A percentile compares a stretch with the other conserved stretches of the same genome.
These are phyloP conservation scores for Parachaetomium inaequale DNA, from an alignment of 495 filamentous ascomycete species.

Conservation along the genomic window DNA sequence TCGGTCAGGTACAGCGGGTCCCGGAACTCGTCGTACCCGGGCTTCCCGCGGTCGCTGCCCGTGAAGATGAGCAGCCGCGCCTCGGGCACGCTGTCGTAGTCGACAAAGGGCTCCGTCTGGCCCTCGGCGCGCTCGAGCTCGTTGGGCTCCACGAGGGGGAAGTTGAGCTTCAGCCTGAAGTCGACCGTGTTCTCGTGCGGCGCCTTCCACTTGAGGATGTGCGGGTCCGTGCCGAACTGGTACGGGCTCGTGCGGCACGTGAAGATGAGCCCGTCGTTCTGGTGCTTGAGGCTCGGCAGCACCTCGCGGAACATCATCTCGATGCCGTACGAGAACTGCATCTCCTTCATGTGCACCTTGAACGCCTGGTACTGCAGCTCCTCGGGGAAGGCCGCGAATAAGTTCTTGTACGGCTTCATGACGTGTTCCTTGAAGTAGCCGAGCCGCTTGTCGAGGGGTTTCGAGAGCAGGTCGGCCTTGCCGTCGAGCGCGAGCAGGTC, in stretches of 20 bases:
- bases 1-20: slow-evolving; percentile 63
- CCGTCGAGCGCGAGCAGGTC: slow-evolving; percentile 85
- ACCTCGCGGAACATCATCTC: slow-evolving; percentile 86
- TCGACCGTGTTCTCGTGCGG: slow-evolving; percentile 89
- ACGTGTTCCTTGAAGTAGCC: slow-evolving; percentile 79
- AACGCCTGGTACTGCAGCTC: slow-evolving; percentile 72
- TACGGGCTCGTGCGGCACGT: slow-evolving; percentile 84
- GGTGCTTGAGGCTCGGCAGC: slow-evolving; percentile 78
- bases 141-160: slow-evolving; percentile 68
- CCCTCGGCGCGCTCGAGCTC: slow-evolving; percentile 62
- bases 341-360: slow-evolving; percentile 76
- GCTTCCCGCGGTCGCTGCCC: slow-evolving; percentile 50
- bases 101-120: slow-evolving; percentile 49
- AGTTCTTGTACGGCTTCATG: slow-evolving; percentile 70
- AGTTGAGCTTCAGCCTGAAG: slow-evolving; percentile 74
- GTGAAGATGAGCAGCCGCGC: slow-evolving; percentile 45
- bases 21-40: slow-evolving; percentile 56
- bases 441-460: slow-evolving; percentile 76
- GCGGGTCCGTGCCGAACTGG: slow-evolving; percentile 80
- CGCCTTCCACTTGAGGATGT: slow-evolving; percentile 97
- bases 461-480: slow-evolving; percentile 67
- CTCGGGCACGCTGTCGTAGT: slow-evolving; percentile 53
- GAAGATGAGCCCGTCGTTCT: slow-evolving; percentile 96
- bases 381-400: slow-evolving; percentile 64
- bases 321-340: slow-evolving; percentile 82